Base-by-base conservation (phyloP, 495 filamentous ascomycete species). In the Tuber melanosporum region DNA sequence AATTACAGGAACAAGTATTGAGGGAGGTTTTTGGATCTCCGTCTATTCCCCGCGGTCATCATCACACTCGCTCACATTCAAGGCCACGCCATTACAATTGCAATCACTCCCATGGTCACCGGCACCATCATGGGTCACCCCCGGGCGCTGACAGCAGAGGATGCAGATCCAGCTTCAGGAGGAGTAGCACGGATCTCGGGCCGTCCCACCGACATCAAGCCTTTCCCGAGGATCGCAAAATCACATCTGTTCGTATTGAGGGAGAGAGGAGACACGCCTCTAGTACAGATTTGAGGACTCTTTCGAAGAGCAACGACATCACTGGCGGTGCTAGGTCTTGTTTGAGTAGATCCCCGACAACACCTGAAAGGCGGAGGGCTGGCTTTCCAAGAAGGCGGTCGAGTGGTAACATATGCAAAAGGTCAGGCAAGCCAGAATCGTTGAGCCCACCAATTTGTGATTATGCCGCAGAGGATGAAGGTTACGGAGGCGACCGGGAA, bases 1-100 rank as follows among this genome's bases (percentile, higher is more conserved):
- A 90, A 77, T 85, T 99, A 32, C 90, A 94, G 71, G 94, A 97
- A 81, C 92, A 97, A 83, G 95, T 99, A 32, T 90, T 99, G 74
- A 91, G 94, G 74, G 95, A 98, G 83, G 95, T 97, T 0, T 99
- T 99, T 84, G 88, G 92, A 62, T 93, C 93, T 45, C 91, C 94
- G 73, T 89, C 91, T 3, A 91, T 97, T 73, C 89, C 91, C 83
- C 89, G 87, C 66, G 89, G 90, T 75, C 86, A 88, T 45, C 87
- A 80, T 71, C 85, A 86, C 6, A 86, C 89, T 71, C 87, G 88
- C 41, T 85, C 86, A 36, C 88, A 90, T 73, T 86, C 89, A 62
- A 89, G 88, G 74, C 90, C 91, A 77, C 87, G 87, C 46, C 87
- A 89, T 14, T 89, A 91, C 42, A 90, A 91, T 81, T 66, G 57